Evolutionary conservation across 129 eudicot genomes (phyloP), one percentile per base, ranked within the genome.

Genomic region (Lonicera japonica): DNA sequence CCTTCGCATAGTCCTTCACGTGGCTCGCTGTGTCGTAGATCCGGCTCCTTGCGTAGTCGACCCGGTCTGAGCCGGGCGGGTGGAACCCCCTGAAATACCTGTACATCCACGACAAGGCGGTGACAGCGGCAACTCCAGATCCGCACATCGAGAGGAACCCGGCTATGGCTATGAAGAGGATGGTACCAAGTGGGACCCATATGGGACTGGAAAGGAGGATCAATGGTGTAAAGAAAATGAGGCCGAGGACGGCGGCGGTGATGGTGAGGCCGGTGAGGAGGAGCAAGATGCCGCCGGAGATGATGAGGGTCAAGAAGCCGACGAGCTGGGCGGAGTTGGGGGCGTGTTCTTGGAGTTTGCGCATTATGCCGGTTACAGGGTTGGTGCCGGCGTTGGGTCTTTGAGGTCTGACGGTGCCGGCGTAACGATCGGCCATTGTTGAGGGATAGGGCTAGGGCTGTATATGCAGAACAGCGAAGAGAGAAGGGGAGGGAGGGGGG

Each of bases 31-130:
- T 87, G 56, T 75, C 85, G 41, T 69, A 90, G 15, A 87, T 64
- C 79, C 90, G 82, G 77, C 83, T 83, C 70, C 95, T 73, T 4
- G 95, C 90, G 10, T 83, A 87, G 40, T 87, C 95, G 16, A 87
- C 75, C 75, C 90, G 87, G 73, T 80, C 90, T 21, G 90, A 80
- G 0, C 95, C 95, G 24, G 72, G 77, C 60, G 95, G 95, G 17
- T 87, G 90, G 38, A 77, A 48, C 63, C 95, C 95, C 53, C 68
- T 65, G 43, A 63, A 80, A 66, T 87, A 87, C 64, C 67, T 71
- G 39, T 87, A 87, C 70, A 83, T 0, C 95, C 95, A 87, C 0
- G 79, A 66, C 43, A 59, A 54, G 0, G 73, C 69, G 5, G 77
- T 81, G 0, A 65, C 69, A 11, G 72, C 63, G 11, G 77, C 77